Percentiles rank a stretch among this genome's conserved stretches.
Conservation (phyloP, 2,329 filamentous ascomycete genomes). For the Ophiostoma angusticollis region DNA sequence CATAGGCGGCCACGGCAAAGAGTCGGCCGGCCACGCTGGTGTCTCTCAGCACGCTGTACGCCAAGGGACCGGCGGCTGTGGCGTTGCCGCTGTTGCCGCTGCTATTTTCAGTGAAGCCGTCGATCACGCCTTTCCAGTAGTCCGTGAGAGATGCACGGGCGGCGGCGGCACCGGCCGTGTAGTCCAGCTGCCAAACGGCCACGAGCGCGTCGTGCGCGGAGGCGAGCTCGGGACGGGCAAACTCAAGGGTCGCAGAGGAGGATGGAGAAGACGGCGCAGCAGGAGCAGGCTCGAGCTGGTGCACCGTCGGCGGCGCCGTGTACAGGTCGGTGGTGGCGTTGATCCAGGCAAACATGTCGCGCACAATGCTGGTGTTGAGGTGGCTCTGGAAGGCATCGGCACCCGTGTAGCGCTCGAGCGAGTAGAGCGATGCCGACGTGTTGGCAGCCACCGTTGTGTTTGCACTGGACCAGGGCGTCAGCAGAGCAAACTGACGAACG, state of each 20-base stretch:
- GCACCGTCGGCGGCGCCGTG: neutral
- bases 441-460: too few species aligned
- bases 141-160: slow-evolving; percentile 1
- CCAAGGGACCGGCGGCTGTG: neutral
- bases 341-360: slow-evolving; percentile 7
- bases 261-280: neutral
- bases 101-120: too few species aligned
- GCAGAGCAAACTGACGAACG: slow-evolving; percentile 5
- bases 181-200: slow-evolving; percentile 1
- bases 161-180: neutral
- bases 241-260: neutral
- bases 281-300: neutral
- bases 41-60: slow-evolving; percentile 2
- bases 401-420: slow-evolving; percentile 3
- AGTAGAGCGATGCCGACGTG: slow-evolving; percentile 4
- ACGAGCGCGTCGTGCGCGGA: slow-evolving; percentile 1
- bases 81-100: neutral
- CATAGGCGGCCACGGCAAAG: slow-evolving; percentile 1
- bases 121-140: too few species aligned
- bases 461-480: neutral
- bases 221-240: neutral
- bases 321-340: slow-evolving; percentile 1
- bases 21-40: neutral
- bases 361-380: neutral
- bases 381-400: slow-evolving; percentile 1